phyloP scores from a whole-genome alignment of 139 green algal species.

The Trebouxia sp. region DNA sequence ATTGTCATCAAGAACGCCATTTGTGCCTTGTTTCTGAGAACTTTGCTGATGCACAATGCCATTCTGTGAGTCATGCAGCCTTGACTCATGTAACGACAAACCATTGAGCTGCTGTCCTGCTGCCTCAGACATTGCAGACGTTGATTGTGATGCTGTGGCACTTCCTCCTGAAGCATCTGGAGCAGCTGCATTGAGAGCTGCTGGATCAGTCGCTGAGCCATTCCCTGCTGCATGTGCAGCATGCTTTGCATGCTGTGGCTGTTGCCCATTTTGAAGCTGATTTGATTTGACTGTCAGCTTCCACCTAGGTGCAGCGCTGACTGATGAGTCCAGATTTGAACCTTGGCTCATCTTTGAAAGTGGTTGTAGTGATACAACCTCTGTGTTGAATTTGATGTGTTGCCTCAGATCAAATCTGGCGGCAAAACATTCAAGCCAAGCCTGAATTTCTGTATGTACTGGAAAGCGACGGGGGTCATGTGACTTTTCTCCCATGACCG shows the following conservation, averaged over 20 bases:
- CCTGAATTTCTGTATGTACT: conserved; percentile 41
- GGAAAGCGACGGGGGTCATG: conserved; percentile 35
- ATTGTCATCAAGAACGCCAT: not conserved
- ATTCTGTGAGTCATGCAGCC: no score
- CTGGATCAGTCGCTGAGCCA: no score
- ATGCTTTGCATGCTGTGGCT: no score
- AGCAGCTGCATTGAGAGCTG: not conserved
- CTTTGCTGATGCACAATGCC: no score
- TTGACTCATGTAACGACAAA: no score
- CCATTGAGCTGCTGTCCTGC: no score
- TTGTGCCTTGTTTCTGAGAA: no score
- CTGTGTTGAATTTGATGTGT: conserved; percentile 38
- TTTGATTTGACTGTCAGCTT: not conserved
- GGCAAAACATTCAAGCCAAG: conserved; percentile 62
- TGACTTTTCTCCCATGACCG: conserved; percentile 27
- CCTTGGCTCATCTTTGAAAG: not conserved
- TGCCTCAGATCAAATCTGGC: conserved; percentile 42
- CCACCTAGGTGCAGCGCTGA: not conserved
- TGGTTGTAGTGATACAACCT: not conserved
- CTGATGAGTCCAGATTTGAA: not conserved
- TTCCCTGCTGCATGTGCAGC: no score
- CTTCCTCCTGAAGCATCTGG: not conserved
- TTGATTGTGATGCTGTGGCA: not conserved
- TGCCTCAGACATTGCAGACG: no score
- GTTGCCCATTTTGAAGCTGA: not conserved